A percentile compares a stretch with the other conserved stretches of the same genome.
phyloP scores from a whole-genome alignment of 768 basidiomycete genomes.

The Naganishia randhawae region DNA sequence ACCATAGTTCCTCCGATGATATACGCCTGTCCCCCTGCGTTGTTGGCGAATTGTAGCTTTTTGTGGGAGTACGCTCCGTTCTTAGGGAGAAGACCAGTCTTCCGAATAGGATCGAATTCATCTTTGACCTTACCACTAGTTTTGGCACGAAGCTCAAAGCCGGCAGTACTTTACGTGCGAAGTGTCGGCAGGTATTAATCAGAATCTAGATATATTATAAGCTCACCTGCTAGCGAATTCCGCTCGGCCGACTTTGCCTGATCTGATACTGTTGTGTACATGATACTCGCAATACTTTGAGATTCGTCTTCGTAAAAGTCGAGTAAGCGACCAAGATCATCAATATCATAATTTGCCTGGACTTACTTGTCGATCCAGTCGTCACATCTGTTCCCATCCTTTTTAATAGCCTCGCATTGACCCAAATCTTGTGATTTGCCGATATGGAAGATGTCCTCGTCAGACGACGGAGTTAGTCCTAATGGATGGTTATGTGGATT shows the following conservation, averaged over 20 bases:
- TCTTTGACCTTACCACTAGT: conserved; percentile 10
- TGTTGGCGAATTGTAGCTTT: conserved; percentile 32
- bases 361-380: conserved; percentile 73
- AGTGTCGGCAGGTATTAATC: background rate
- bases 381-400: conserved; percentile 75
- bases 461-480: conserved; percentile 79
- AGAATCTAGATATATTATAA: background rate
- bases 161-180: conserved; percentile 16
- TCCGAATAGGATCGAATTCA: conserved; percentile 37
- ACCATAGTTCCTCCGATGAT: conserved; percentile 76
- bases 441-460: conserved; percentile 73
- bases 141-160: conserved; percentile 27
- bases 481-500: conserved; percentile 78
- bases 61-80: conserved; percentile 15
- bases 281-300: conserved; percentile 87
- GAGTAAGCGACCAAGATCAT: background rate
- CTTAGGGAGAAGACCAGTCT: conserved; percentile 44
- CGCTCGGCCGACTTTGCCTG: conserved; percentile 67
- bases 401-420: conserved; percentile 70
- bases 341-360: background rate
- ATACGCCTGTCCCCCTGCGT: conserved; percentile 59
- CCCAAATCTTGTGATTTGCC: conserved; percentile 84
- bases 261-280: conserved; percentile 72
- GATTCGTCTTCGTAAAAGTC: conserved; percentile 57
- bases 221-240: conserved; percentile 81